A percentile compares a stretch with the other conserved stretches of the same genome.
Conservation (phyloP, 139 green algal genomes). For the Pseudopediastrum boryanum region DNA sequence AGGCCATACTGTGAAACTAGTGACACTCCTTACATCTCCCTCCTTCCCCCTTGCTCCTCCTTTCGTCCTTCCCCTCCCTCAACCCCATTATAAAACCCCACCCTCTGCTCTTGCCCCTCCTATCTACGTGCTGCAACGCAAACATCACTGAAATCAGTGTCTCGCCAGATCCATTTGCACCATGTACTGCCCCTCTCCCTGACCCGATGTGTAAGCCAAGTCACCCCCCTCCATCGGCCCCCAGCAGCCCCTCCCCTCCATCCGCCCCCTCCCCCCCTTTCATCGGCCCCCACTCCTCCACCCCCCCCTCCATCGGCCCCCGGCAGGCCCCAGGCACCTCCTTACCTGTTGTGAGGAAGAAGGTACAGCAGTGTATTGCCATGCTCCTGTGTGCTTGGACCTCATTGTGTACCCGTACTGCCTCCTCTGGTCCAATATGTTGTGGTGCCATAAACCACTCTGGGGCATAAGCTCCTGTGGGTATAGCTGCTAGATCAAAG, state of each 20-base stretch:
- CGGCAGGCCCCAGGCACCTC: no score
- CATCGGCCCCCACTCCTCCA: no score
- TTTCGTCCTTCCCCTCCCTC: no score
- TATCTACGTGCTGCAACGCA: no score
- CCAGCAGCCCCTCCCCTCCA: not conserved
- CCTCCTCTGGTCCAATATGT: slow-evolving; percentile 74
- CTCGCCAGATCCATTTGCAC: not conserved
- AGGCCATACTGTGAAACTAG: no score
- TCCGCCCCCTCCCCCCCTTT: not conserved
- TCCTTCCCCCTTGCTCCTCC: no score
- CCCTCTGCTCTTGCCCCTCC: no score
- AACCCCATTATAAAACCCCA: no score
- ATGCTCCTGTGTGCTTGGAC: slow-evolving; percentile 50
- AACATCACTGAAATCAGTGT: no score
- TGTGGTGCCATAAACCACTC: slow-evolving; percentile 59
- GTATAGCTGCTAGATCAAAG: slow-evolving; percentile 70
- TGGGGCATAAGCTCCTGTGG: slow-evolving; percentile 54
- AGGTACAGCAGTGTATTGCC: slow-evolving; percentile 78
- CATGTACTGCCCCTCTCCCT: not conserved
- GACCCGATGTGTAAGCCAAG: not conserved
- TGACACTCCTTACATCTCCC: no score
- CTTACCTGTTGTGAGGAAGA: slow-evolving; percentile 50
- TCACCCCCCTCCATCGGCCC: slow-evolving; percentile 37
- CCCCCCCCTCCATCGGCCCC: no score
- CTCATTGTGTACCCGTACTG: slow-evolving; percentile 72